Evolutionary conservation across 2,329 filamentous ascomycete species (phyloP).

Genomic region (Blumeria graminis): DNA sequence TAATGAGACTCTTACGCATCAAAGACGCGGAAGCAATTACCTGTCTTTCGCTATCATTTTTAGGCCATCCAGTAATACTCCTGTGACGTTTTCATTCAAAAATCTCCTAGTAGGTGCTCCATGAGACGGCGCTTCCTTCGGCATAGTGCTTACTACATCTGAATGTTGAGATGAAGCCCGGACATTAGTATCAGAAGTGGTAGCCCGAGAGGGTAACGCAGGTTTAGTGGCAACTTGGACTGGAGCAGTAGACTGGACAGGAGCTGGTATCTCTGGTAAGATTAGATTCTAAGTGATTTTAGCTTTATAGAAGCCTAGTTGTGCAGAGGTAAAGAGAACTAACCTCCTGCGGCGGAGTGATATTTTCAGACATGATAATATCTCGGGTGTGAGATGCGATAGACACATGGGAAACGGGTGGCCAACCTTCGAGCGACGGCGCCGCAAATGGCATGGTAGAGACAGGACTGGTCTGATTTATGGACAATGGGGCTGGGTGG

Average conservation of each 20-base stretch:
- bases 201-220: slow-evolving; percentile 25
- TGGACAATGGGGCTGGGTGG: background rate
- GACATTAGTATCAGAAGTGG: slow-evolving; percentile 6
- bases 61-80: slow-evolving; percentile 47
- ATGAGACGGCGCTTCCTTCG: slow-evolving; percentile 33
- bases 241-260: no score
- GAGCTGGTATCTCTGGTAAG: no score
- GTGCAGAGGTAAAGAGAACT: no score
- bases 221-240: no score
- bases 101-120: slow-evolving; percentile 47
- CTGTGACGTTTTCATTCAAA: slow-evolving; percentile 46
- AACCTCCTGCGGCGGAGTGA: no score
- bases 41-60: slow-evolving; percentile 46
- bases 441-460: background rate
- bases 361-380: slow-evolving; percentile 10
- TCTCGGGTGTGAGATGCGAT: slow-evolving; percentile 5
- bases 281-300: no score
- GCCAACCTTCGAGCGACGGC: background rate
- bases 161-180: slow-evolving; percentile 25
- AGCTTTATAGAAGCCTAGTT: no score
- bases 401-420: background rate
- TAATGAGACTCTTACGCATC: background rate
- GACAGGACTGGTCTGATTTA: background rate
- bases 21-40: slow-evolving; percentile 21
- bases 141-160: slow-evolving; percentile 27